A percentile compares a stretch with the other conserved stretches of the same genome.
Evolutionary conservation across 2,329 filamentous ascomycete species (phyloP).

Genomic region (Diplodia sapinea): DNA sequence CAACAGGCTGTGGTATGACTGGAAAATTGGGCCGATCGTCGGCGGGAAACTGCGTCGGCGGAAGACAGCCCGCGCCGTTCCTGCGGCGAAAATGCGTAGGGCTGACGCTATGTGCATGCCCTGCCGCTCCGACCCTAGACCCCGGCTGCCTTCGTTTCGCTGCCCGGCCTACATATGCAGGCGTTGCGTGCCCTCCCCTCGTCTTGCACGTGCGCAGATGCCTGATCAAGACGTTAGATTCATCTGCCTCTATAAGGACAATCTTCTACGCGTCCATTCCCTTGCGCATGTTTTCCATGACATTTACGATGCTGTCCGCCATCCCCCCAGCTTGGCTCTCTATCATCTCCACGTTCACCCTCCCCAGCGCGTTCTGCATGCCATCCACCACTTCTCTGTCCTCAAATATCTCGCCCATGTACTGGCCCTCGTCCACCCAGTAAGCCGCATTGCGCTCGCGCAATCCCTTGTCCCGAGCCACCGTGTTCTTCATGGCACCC

Average conservation of each 20-base stretch:
- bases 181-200: background rate
- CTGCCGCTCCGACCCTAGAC: background rate
- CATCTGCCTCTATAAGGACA: background rate
- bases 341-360: constrained; percentile 68
- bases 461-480: constrained; percentile 73
- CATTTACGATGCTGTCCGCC: constrained; percentile 43
- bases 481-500: constrained; percentile 79
- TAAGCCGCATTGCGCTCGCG: constrained; percentile 71
- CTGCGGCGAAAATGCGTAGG: constrained; percentile 16
- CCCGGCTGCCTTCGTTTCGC: constrained; percentile 3
- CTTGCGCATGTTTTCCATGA: constrained; percentile 28
- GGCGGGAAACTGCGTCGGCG: constrained; percentile 13
- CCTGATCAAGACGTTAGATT: background rate
- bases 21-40: constrained; percentile 28
- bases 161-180: constrained; percentile 5
- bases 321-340: constrained; percentile 65
- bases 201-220: background rate
- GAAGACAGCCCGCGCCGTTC: constrained; percentile 12
- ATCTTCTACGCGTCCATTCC: background rate
- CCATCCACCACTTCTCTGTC: constrained; percentile 76
- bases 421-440: constrained; percentile 77
- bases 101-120: constrained; percentile 9
- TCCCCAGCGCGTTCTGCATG: constrained; percentile 69
- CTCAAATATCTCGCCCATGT: constrained; percentile 78
- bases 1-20: constrained; percentile 21